phyloP scores from a whole-genome alignment of 768 basidiomycete genomes.

The Porpolomopsis calyptriformis region DNA sequence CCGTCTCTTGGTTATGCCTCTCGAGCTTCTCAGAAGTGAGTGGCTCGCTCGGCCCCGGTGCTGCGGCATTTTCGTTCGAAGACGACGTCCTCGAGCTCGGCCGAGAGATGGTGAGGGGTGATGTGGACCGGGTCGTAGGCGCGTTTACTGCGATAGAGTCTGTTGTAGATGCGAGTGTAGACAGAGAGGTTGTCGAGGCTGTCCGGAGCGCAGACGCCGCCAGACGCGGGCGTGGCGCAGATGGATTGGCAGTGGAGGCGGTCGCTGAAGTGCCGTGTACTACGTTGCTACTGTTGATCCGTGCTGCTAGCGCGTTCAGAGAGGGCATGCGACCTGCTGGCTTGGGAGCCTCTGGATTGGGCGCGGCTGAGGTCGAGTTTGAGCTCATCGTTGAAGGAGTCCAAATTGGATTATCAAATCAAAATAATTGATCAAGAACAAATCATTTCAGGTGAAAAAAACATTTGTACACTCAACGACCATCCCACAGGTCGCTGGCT shows the following conservation, averaged over 20 bases:
- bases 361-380: no score
- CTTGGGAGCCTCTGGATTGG: not conserved
- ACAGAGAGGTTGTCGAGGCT: conserved; percentile 43
- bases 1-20: conserved; percentile 48
- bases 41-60: conserved; percentile 30
- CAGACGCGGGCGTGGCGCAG: conserved; percentile 55
- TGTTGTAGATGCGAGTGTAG: conserved; percentile 38
- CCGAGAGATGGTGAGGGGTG: conserved; percentile 45
- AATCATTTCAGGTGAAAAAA: no score
- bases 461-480: no score
- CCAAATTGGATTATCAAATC: no score
- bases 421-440: no score
- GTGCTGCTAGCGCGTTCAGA: conserved; percentile 72
- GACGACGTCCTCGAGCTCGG: conserved; percentile 34
- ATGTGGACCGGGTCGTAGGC: conserved; percentile 56
- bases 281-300: conserved; percentile 39
- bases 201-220: conserved; percentile 65
- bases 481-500: no score
- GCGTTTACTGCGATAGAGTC: conserved; percentile 63
- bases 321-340: conserved; percentile 45
- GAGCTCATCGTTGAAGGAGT: no score
- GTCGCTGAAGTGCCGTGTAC: conserved; percentile 12
- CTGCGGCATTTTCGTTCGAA: conserved; percentile 24
- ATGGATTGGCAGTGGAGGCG: conserved; percentile 12
- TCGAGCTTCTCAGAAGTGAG: conserved; percentile 60